These are phyloP conservation scores for Polyrhizophydium stewartii DNA, from an alignment of 371 early-diverging fungal species.

Conservation along the genomic window DNA sequence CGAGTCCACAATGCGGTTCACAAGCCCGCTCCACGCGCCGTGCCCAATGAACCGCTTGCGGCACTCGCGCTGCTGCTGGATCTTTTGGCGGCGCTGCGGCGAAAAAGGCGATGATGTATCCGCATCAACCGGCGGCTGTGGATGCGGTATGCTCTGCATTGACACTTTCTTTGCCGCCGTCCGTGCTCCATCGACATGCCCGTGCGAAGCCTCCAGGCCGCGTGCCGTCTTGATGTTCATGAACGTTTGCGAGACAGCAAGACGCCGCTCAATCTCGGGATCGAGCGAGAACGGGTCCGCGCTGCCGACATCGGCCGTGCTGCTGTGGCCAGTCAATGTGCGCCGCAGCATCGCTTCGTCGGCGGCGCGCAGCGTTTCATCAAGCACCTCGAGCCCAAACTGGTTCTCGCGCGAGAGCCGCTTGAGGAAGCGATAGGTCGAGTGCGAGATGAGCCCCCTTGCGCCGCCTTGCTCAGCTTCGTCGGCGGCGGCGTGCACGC, in stretches of 20 bases:
- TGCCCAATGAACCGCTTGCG: background rate
- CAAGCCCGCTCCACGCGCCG: background rate
- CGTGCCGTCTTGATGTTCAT: too few species aligned
- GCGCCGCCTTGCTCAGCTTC: too few species aligned
- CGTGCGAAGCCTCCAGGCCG: background rate
- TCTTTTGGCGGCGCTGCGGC: too few species aligned
- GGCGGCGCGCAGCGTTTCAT: background rate
- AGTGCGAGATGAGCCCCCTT: slow-evolving; percentile 18
- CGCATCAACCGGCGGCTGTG: too few species aligned
- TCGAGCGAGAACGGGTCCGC: background rate
- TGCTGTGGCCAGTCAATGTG: slow-evolving; percentile 11
- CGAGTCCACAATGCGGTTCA: background rate
- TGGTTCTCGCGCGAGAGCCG: slow-evolving; percentile 23
- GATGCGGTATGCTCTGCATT: too few species aligned
- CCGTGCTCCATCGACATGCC: background rate
- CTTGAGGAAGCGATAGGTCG: slow-evolving; percentile 27
- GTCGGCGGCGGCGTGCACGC: too few species aligned
- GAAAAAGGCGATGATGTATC: too few species aligned
- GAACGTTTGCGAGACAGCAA: too few species aligned
- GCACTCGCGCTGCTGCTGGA: too few species aligned
- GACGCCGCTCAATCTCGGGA: background rate
- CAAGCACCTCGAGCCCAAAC: background rate
- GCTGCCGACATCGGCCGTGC: background rate
- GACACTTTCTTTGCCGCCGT: background rate
- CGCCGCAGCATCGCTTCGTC: slow-evolving; percentile 6